Base-by-base conservation (phyloP, 805 yeast genomes). In the Saccharomyces jurei region DNA sequence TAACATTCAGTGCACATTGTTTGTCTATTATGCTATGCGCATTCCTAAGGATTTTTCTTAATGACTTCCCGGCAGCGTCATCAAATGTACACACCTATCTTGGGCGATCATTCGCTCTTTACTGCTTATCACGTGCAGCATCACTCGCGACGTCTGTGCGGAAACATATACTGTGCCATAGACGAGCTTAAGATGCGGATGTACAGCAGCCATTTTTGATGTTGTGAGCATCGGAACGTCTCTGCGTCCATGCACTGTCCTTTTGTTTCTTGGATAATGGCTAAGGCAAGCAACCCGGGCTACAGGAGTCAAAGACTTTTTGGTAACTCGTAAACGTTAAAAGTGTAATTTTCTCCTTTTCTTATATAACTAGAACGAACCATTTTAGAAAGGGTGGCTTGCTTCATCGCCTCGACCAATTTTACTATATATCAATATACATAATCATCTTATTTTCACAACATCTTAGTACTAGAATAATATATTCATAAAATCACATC, bases 141-240 rank as follows among this genome's bases (percentile, higher is more conserved):
- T 36, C 25, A 36, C 44, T 36, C 25, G 25, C 44, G 25, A 36
- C 44, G 44, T 36, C 13, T 17, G 13, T 36, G 11, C 44, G 44
- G 25, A 5, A 5, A 22, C 41, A 2, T 10, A 17, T 36, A 25
- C 17, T 36, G 21, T 36, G 25, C 44, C 25, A 22, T 22, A 17
- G 44, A 25, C 21, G 44, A 36, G 11, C 6, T 36, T 8, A 10
- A 36, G 25, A 36, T 17, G 25, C 44, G 11, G 17, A 36, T 36
- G 44, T 17, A 9, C 44, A 36, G 44, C 44, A 36, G 44, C 44
- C 44, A 36, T 36, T 36, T 36, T 36, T 17, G 44, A 36, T 17
- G 44, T 8, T 36, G 44, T 36, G 22, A 21, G 44, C 11, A 36
- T 36, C 44, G 44, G 56, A 47, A n/a, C 60, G 50, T 17, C 26